These are phyloP conservation scores for Monosporascus sp. DNA, from an alignment of 2,329 filamentous ascomycete species.

Conservation along the genomic window DNA sequence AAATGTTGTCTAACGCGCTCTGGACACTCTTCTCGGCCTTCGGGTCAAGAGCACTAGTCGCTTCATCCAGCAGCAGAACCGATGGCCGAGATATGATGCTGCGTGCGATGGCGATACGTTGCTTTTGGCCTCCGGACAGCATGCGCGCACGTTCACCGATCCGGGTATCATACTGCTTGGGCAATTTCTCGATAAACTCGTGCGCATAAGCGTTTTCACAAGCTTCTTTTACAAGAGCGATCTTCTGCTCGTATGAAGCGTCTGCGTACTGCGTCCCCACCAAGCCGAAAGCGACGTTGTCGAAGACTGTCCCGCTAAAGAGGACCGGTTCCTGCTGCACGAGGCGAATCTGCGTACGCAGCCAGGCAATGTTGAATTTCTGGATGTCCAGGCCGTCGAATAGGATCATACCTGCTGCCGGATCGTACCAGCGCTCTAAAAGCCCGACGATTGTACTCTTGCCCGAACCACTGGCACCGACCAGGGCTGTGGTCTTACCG, in stretches of 20 bases:
- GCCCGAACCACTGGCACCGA: slow-evolving; percentile 14
- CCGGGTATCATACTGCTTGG: slow-evolving; percentile 74
- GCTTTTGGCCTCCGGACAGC: slow-evolving; percentile 84
- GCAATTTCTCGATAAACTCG: slow-evolving; percentile 80
- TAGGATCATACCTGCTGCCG: slow-evolving; percentile 70
- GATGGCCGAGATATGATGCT: slow-evolving; percentile 57
- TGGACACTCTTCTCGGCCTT: slow-evolving; percentile 73
- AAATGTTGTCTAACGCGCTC: slow-evolving; percentile 69
- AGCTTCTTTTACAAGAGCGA: slow-evolving; percentile 66
- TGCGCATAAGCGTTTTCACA: slow-evolving; percentile 87
- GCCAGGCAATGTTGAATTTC: slow-evolving; percentile 77
- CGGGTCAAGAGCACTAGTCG: slow-evolving; percentile 43
- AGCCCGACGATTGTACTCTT: slow-evolving; percentile 75
- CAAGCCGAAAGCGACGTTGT: slow-evolving; percentile 77
- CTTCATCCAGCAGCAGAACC: slow-evolving; percentile 69
- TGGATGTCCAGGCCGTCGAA: slow-evolving; percentile 77
- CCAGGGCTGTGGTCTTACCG: slow-evolving; percentile 39
- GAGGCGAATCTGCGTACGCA: slow-evolving; percentile 81
- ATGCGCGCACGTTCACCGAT: slow-evolving; percentile 80
- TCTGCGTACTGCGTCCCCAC: slow-evolving; percentile 39
- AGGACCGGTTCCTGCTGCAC: slow-evolving; percentile 87
- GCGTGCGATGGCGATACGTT: slow-evolving; percentile 84
- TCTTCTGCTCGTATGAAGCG: slow-evolving; percentile 59
- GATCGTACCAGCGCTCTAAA: slow-evolving; percentile 86
- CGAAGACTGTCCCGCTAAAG: slow-evolving; percentile 79